Evolutionary conservation across 192 early-diverging fungal genomes (phyloP), one percentile per base, ranked within the genome.

Genomic region (Backusella australiensis): DNA sequence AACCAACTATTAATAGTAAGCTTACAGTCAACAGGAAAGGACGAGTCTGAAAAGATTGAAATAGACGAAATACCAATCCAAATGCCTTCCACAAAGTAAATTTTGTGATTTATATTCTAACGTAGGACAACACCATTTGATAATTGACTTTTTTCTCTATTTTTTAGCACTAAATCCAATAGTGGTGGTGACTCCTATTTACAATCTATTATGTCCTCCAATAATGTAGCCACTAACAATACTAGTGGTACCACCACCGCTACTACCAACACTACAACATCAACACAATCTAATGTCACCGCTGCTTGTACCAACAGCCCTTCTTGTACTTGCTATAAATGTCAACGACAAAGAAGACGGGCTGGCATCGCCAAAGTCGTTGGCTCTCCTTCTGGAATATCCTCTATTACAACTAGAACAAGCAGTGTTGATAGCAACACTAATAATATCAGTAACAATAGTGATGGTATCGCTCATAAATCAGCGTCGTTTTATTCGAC

Each of bases 321-420:
- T 14, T 42, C 56, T 34, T 83, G 82, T 67, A 17, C 52, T 46
- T 83, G 82, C 44, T 83, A 80, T 44, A 79, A 71, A 19, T 83
- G 82, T 29, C 71, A 80, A 77, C 74, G 77, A 29, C 82, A 83
- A 35, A 63, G 82, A 52, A 75, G 82, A 70, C 65, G 82, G 29
- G 72, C 75, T 36, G 75, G 41, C 39, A 56, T 70, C 11, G 29
- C 44, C 15, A 69, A 35, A 42, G 35, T 42, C 23, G 56, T 63
- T 63, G 56, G 56, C 9, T 63, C 56, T 63, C 26, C 56, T 23
- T 56, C 77, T 35, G 17, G 29, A 1, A 52, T 52, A 7, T 34
- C 73, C 5, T 32, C 73, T n/a, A 49, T 36, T 53, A 12, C 56
- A 1, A 63, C 23, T 63, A 63, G 56, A 63, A 63, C 56, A 29